Evolutionary conservation across 2,329 filamentous ascomycete genomes (phyloP).

Genomic region (Fusarium domesticum): DNA sequence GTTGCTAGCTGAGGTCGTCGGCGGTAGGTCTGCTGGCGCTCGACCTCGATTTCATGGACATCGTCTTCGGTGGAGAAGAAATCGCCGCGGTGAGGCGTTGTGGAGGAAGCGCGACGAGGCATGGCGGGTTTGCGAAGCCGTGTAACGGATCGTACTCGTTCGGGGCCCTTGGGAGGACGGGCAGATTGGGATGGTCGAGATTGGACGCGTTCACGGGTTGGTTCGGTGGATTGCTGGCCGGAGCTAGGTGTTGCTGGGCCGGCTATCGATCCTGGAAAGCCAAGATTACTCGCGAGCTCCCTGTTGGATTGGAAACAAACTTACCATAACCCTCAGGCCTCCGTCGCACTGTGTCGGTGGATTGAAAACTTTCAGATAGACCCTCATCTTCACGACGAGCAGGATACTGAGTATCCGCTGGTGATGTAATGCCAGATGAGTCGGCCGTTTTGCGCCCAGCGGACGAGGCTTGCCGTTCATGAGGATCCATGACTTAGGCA

Average conservation of each 20-base stretch:
- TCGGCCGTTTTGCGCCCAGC: slow-evolving; percentile 38
- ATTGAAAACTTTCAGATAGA: slow-evolving; percentile 54
- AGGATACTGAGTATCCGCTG: slow-evolving; percentile 48
- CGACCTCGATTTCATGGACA: slow-evolving; percentile 69
- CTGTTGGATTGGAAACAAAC: slow-evolving; percentile 13
- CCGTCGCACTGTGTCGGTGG: slow-evolving; percentile 58
- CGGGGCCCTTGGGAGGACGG: slow-evolving; percentile 44
- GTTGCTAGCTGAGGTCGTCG: slow-evolving; percentile 35
- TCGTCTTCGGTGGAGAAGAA: slow-evolving; percentile 93
- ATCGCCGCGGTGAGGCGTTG: slow-evolving; percentile 74
- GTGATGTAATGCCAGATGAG: slow-evolving; percentile 42
- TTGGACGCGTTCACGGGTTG: slow-evolving; percentile 38
- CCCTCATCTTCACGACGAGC: slow-evolving; percentile 41
- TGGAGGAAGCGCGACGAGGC: slow-evolving; percentile 66
- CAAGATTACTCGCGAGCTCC: slow-evolving; percentile 13
- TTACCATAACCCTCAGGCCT: slow-evolving; percentile 59
- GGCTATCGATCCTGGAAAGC: slow-evolving; percentile 27
- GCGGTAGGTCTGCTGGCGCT: slow-evolving; percentile 42
- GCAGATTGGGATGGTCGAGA: slow-evolving; percentile 32
- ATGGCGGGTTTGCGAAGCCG: slow-evolving; percentile 70
- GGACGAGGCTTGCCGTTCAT: slow-evolving; percentile 33
- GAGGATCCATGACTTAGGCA: slow-evolving; percentile 43
- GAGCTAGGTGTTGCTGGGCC: slow-evolving; percentile 25
- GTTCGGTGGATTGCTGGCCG: slow-evolving; percentile 35
- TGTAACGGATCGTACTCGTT: slow-evolving; percentile 46